Conservation (phyloP, 2,329 filamentous ascomycete species). For the Penicillium freii region DNA sequence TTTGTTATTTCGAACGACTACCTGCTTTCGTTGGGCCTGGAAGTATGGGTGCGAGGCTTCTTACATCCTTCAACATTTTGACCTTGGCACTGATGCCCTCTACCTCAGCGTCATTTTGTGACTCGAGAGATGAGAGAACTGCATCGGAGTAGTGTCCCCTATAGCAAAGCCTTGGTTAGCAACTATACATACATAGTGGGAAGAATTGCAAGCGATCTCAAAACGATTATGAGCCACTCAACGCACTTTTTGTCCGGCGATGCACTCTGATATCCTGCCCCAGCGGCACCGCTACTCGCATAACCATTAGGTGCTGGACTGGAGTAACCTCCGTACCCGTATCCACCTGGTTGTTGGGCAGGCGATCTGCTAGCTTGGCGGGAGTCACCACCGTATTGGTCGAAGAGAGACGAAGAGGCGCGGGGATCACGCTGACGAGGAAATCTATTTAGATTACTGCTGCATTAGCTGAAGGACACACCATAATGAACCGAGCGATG, state of each 20-base stretch:
- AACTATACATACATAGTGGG: not conserved
- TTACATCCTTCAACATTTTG: constrained; percentile 79
- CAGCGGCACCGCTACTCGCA: constrained; percentile 27
- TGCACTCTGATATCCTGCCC: constrained; percentile 54
- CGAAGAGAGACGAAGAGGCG: constrained; percentile 70
- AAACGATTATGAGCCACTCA: not conserved
- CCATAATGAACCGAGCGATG: constrained; percentile 1
- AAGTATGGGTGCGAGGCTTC: constrained; percentile 33
- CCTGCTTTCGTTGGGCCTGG: not conserved
- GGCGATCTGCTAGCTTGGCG: constrained; percentile 41
- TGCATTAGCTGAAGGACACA: not conserved
- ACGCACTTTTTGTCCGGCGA: constrained; percentile 69
- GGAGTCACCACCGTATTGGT: constrained; percentile 64
- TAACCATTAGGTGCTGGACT: constrained; percentile 26
- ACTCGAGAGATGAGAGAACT: constrained; percentile 88
- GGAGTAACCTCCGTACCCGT: constrained; percentile 40
- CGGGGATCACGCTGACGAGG: constrained; percentile 64
- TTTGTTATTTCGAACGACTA: not conserved
- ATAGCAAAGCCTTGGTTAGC: constrained; percentile 13
- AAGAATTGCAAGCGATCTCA: not conserved
- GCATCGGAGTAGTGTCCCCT: constrained; percentile 91
- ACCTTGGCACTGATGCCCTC: constrained; percentile 91
- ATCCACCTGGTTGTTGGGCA: constrained; percentile 51
- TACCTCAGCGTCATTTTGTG: constrained; percentile 88
- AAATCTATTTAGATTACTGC: constrained; percentile 53